Percentiles rank a stretch among this genome's conserved stretches.
Evolutionary conservation across 345 rosid genomes (phyloP).

Genomic region (Gossypioides kirkii): DNA sequence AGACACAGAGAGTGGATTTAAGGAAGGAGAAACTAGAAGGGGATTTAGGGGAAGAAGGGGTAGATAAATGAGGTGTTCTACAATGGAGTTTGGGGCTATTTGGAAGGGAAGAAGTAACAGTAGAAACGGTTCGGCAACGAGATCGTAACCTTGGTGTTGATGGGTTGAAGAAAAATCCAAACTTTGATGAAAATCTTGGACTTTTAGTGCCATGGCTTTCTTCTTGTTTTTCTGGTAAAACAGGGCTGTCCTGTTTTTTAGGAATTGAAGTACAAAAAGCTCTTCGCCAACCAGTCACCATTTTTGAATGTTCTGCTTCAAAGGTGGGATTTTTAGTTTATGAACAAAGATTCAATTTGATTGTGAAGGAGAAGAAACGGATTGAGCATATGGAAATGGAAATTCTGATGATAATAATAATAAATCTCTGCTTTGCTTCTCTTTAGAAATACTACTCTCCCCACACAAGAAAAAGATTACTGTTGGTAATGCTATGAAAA

Average conservation of each 20-base stretch:
- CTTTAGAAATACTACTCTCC: background rate
- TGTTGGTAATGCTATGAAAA: conserved; percentile 17
- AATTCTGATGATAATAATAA: background rate
- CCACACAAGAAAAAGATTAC: conserved; percentile 12
- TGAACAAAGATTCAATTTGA: background rate
- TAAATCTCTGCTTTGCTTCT: background rate
- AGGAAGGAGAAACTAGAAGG: conserved; percentile 73
- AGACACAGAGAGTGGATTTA: conserved; percentile 56
- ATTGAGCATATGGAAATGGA: conserved; percentile 8
- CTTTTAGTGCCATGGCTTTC: conserved; percentile 20
- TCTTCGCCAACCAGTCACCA: conserved; percentile 81
- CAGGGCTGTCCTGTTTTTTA: conserved; percentile 39
- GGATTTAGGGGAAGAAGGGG: conserved; percentile 69
- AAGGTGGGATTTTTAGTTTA: background rate
- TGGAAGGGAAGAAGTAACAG: conserved; percentile 41
- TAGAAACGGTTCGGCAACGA: conserved; percentile 49
- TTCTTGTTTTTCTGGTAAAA: conserved; percentile 23
- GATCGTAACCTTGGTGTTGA: conserved; percentile 63
- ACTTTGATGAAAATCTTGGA: conserved; percentile 55
- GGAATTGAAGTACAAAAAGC: conserved; percentile 76
- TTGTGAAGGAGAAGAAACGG: conserved; percentile 1
- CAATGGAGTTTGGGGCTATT: conserved; percentile 60
- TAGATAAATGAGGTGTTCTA: conserved; percentile 44
- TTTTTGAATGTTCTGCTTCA: conserved; percentile 21
- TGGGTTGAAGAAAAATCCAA: conserved; percentile 75